Conservation (phyloP, 2,329 filamentous ascomycete species). For the Fusarium mexicanum region DNA sequence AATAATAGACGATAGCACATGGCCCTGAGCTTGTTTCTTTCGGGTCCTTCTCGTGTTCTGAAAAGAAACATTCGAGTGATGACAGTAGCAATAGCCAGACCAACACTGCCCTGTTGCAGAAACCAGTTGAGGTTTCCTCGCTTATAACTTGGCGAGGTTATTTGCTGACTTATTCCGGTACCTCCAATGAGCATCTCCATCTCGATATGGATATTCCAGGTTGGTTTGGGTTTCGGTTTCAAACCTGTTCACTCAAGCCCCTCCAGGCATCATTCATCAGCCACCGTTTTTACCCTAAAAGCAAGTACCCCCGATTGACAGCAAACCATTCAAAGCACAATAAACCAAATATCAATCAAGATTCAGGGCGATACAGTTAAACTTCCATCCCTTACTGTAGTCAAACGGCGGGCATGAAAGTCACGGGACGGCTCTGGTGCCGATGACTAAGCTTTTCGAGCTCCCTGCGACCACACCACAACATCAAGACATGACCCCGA, state of each 20-base stretch:
- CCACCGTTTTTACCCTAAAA: neutral
- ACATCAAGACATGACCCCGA: conserved; percentile 40
- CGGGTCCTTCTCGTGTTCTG: neutral
- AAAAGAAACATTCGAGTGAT: neutral
- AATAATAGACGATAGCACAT: conserved; percentile 8
- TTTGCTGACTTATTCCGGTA: neutral
- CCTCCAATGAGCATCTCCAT: conserved; percentile 12
- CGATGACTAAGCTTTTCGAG: conserved; percentile 38
- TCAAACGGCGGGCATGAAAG: neutral
- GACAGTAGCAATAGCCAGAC: neutral
- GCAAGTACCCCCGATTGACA: neutral
- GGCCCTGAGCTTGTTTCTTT: neutral
- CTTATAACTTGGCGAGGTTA: neutral
- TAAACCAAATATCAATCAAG: neutral
- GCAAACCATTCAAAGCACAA: neutral
- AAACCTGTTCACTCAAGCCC: conserved; percentile 7
- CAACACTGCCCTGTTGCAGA: neutral
- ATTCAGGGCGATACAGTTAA: neutral
- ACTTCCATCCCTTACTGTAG: neutral
- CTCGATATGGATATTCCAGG: neutral
- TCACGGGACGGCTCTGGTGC: neutral
- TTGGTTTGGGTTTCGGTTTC: conserved; percentile 16
- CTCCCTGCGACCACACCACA: conserved; percentile 38
- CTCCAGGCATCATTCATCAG: conserved; percentile 4
- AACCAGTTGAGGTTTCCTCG: neutral